Evolutionary conservation across 2,329 filamentous ascomycete species (phyloP).

Genomic region (Aspergillus sp.): DNA sequence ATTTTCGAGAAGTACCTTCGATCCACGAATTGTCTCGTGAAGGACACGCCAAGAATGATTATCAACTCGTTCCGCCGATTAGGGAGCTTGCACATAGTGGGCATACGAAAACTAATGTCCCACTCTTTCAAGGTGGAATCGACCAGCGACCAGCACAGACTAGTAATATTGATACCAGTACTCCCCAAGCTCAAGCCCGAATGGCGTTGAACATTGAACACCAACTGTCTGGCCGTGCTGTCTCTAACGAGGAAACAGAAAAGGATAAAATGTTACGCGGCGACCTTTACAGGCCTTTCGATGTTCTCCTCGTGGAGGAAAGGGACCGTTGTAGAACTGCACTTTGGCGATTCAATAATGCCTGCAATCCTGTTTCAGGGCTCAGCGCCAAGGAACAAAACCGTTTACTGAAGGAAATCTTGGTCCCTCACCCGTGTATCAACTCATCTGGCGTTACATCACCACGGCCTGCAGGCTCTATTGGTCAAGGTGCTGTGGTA

Average conservation of each 20-base stretch:
- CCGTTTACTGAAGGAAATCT: constrained; percentile 38
- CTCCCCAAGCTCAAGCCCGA: constrained; percentile 44
- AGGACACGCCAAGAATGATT: constrained; percentile 39
- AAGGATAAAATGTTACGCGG: constrained; percentile 89
- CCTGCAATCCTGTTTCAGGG: constrained; percentile 70
- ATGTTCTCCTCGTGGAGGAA: constrained; percentile 75
- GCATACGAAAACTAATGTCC: constrained; percentile 37
- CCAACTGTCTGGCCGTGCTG: constrained; percentile 39
- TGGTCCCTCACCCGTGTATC: constrained; percentile 33
- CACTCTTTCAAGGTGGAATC: constrained; percentile 36
- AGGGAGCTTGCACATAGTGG: constrained; percentile 39
- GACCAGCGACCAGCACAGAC: constrained; percentile 39
- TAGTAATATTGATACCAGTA: constrained; percentile 37
- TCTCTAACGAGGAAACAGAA: constrained; percentile 59
- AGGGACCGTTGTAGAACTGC: constrained; percentile 80
- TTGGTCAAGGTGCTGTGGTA: constrained; percentile 75
- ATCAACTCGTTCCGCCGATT: constrained; percentile 41
- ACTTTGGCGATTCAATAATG: constrained; percentile 83
- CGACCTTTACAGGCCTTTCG: constrained; percentile 75
- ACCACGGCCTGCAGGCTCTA: constrained; percentile 56
- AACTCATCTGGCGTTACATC: constrained; percentile 54
- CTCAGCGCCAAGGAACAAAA: constrained; percentile 56
- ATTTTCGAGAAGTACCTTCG: constrained; percentile 41
- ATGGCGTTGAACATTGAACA: constrained; percentile 45
- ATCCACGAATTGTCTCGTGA: constrained; percentile 42